Base-by-base conservation (phyloP, 2,329 filamentous ascomycete genomes). In the Botrytis byssoidea region DNA sequence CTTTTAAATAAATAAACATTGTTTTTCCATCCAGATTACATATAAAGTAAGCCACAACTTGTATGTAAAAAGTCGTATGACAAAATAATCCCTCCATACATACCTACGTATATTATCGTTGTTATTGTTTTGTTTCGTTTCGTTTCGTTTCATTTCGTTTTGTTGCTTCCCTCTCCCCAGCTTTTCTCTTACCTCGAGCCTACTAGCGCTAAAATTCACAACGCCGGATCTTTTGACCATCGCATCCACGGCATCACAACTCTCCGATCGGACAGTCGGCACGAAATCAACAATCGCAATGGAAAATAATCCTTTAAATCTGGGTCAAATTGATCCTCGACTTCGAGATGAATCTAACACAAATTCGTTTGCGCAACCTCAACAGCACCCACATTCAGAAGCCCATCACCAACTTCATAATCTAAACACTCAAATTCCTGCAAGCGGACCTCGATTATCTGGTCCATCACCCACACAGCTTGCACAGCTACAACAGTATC, bases 251-350 rank as follows among this genome's bases (percentile, higher is more conserved):
- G 68, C 68, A 70, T 70, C 68, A 70, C 68, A 70, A 68, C 68
- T 59, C 68, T 70, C 68, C 68, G 60, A 63, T 63, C 60, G 60
- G 61, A 64, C 61, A 64, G 37, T 42, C 61, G 37, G 61, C 61
- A 42, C 61, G 60, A 48, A 67, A 70, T 46, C 44, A 70, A 70
- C 57, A 61, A 61, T 32, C n/a, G 12, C 22, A 70, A 70, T 70
- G 68, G 68, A 70, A 63, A 63, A 73, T 61, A 69, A 69, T 71
- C 59, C 57, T 48, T 25, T 73, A 46, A 66, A 63, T 44, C 22
- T 71, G 57, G 46, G 55, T 37, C 57, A 74, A 57, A 74, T 75
- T 61, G 75, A 76, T 71, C 75, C 75, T 35, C 63, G 75, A 64
- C 46, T 76, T 70, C 61, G 75, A 75, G 75, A 75, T 42, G 51